Evolutionary conservation across 495 filamentous ascomycete species (phyloP).

Genomic region (Platismatia glauca): DNA sequence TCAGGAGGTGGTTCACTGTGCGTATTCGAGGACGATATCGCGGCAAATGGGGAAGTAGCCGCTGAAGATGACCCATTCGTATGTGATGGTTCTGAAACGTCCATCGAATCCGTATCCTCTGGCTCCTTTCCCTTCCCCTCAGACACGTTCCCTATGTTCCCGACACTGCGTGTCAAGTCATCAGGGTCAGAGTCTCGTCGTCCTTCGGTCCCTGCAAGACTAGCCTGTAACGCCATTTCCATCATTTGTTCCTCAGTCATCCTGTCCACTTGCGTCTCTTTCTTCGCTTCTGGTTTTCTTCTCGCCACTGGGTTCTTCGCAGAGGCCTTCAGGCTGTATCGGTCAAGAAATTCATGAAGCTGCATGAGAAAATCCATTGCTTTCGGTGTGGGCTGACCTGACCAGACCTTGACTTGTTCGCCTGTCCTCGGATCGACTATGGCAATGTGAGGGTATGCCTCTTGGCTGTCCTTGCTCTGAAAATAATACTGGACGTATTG

Average conservation of each 20-base stretch:
- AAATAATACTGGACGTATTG: conserved; percentile 91
- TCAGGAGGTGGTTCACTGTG: conserved; percentile 69
- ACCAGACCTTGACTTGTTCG: conserved; percentile 96
- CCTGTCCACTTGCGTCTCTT: conserved; percentile 62
- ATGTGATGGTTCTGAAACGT: conserved; percentile 22
- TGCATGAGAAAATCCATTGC: conserved; percentile 79
- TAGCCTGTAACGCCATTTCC: conserved; percentile 84
- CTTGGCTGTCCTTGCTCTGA: conserved; percentile 55
- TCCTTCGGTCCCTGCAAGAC: conserved; percentile 42
- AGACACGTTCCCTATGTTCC: conserved; percentile 31
- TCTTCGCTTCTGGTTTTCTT: conserved; percentile 60
- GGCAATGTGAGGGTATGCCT: conserved; percentile 88
- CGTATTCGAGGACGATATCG: conserved; percentile 60
- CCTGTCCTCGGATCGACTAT: conserved; percentile 94
- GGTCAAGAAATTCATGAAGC: conserved; percentile 88
- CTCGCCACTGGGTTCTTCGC: conserved; percentile 88
- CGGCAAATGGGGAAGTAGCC: conserved; percentile 45
- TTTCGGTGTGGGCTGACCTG: conserved; percentile 66
- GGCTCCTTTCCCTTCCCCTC: conserved; percentile 57
- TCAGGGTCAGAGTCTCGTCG: conserved; percentile 63
- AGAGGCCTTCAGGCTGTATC: conserved; percentile 79
- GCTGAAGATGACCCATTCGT: conserved; percentile 22
- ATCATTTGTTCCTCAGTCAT: conserved; percentile 98
- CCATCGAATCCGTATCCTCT: conserved; percentile 32
- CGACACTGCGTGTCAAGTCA: conserved; percentile 60